phyloP scores from a whole-genome alignment of 2,329 filamentous ascomycete species.

The Cladosporium colombiae region DNA sequence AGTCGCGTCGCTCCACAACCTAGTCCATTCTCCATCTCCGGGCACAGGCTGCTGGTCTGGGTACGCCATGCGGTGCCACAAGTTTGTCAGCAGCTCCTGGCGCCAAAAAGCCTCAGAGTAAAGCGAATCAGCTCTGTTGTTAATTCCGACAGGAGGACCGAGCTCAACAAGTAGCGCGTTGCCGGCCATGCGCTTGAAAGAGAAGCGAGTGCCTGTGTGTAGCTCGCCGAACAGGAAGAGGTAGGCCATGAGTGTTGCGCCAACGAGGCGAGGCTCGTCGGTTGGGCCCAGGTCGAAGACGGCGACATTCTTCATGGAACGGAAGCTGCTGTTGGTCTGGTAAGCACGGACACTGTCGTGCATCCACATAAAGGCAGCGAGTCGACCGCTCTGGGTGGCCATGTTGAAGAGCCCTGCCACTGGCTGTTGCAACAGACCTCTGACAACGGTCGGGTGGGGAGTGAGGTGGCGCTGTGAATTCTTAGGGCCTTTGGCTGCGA shows the following conservation, averaged over 20 bases:
- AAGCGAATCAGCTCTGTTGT: neutral
- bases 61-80: neutral
- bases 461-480: neutral
- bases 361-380: neutral
- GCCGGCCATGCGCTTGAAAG: neutral
- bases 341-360: neutral
- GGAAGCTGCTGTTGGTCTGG: neutral
- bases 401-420: slow-evolving; percentile 1
- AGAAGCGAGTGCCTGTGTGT: neutral
- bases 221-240: neutral
- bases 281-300: neutral
- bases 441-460: neutral
- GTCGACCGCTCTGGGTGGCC: neutral
- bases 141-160: neutral
- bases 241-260: neutral
- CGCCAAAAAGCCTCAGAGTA: neutral
- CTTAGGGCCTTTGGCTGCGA: neutral
- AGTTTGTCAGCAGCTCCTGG: neutral
- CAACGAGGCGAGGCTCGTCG: neutral
- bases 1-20: neutral
- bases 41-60: neutral
- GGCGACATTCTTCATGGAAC: neutral
- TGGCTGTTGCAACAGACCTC: neutral
- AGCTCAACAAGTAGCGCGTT: neutral
- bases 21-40: neutral